phyloP scores from a whole-genome alignment of 768 basidiomycete species.

The Termitomyces sp. region DNA sequence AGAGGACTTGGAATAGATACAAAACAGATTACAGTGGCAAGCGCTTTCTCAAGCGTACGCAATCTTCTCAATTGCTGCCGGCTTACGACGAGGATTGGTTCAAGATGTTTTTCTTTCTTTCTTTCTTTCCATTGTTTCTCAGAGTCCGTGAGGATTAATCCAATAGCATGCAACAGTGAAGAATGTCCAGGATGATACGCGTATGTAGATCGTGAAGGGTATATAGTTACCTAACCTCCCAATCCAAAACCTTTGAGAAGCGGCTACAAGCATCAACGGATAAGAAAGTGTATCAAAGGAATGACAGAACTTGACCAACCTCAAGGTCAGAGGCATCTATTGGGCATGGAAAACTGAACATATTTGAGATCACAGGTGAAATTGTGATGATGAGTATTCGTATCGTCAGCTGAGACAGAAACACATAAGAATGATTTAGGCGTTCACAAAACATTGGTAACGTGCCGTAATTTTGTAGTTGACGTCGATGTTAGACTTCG shows the following conservation, averaged over 20 bases:
- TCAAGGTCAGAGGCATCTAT: slow-evolving; percentile 30
- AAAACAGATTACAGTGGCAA: too few species aligned
- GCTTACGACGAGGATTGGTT: neutral
- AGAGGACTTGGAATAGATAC: too few species aligned
- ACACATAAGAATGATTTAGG: neutral
- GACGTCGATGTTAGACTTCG: slow-evolving; percentile 48
- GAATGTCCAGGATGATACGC: neutral
- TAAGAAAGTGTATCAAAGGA: neutral
- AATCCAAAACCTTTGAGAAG: slow-evolving; percentile 12
- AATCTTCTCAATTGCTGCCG: too few species aligned
- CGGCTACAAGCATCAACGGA: neutral
- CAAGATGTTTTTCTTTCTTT: neutral
- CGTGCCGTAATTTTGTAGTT: slow-evolving; percentile 65
- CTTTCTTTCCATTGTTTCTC: neutral
- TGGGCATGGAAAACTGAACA: slow-evolving; percentile 64
- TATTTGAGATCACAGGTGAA: slow-evolving; percentile 61
- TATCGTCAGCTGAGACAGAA: slow-evolving; percentile 48
- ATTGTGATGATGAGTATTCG: slow-evolving; percentile 62
- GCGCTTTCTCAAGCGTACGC: too few species aligned
- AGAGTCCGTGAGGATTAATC: neutral
- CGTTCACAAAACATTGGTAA: slow-evolving; percentile 5
- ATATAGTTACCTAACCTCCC: neutral
- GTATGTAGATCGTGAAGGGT: neutral
- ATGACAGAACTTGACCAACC: slow-evolving; percentile 17
- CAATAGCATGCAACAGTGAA: neutral